These are phyloP conservation scores for Xerocomus amazonicus DNA, from an alignment of 1,284 basidiomycete genomes.

Conservation along the genomic window DNA sequence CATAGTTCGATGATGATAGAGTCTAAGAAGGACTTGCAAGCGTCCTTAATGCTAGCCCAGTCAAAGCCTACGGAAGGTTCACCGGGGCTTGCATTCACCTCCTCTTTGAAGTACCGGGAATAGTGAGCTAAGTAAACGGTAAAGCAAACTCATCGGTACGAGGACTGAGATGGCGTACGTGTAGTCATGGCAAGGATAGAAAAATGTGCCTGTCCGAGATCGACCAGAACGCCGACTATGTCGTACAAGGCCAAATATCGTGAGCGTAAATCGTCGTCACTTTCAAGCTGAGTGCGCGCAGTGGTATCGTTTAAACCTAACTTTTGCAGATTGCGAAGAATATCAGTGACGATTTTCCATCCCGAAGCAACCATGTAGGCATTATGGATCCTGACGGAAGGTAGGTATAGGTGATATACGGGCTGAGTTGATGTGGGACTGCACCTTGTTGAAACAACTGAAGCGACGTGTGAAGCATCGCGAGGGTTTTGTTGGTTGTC, in stretches of 20 bases:
- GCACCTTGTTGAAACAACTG: constrained; percentile 57
- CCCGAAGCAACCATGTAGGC: constrained; percentile 71
- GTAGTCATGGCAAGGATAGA: constrained; percentile 61
- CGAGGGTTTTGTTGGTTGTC: constrained; percentile 36
- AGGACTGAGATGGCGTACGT: constrained; percentile 41
- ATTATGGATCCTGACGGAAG: constrained; percentile 63
- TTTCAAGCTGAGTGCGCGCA: constrained; percentile 49
- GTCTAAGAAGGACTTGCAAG: constrained; percentile 71
- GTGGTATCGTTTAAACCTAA: constrained; percentile 52
- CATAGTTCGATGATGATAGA: constrained; percentile 76
- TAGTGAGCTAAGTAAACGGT: constrained; percentile 53
- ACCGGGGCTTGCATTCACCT: constrained; percentile 36
- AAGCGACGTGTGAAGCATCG: constrained; percentile 50
- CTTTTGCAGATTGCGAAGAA: constrained; percentile 48
- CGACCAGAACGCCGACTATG: constrained; percentile 54
- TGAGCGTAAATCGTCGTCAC: constrained; percentile 46
- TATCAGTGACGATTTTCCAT: constrained; percentile 64
- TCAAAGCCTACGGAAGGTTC: constrained; percentile 57
- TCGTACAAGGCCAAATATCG: constrained; percentile 64
- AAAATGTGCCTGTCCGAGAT: constrained; percentile 58
- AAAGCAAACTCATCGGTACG: constrained; percentile 9
- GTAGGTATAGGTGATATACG: constrained; percentile 3
- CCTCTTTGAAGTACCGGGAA: constrained; percentile 58
- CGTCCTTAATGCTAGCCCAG: constrained; percentile 52
- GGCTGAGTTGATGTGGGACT: constrained; percentile 10